Evolutionary conservation across 1,139 yeast species (phyloP), one percentile per base, ranked within the genome.

Genomic region (Pneumocystis murina): DNA sequence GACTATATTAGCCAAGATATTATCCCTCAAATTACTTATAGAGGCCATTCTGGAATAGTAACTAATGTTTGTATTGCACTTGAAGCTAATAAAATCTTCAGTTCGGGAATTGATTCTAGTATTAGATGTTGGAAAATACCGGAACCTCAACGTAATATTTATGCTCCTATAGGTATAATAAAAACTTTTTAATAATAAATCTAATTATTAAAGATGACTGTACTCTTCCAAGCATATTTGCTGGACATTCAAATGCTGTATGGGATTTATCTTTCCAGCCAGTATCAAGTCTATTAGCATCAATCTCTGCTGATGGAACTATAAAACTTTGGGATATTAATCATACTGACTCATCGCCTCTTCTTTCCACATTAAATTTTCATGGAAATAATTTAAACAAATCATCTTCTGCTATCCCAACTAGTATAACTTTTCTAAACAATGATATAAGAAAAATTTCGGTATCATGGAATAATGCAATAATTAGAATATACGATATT

Each of bases 41-140:
- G 62, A 48, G 62, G 62, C 14, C 62, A 60, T 33, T 60, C 40
- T 10, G 62, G 62, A 36, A 39, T 60, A 20, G 62, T 60, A 28
- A 60, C 62, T 36, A 39, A 20, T 60, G 60, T 60, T 20, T 36
- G 39, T 14, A 60, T 60, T 28, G 60, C 41, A 20, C 8, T 16
- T 20, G 35, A 60, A 35, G n/a, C 33, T 33, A 55, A 60, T 36
- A 38, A 58, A 38, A 60, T 60, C 16, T 60, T 41, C 35, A 39
- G 55, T 60, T 61, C 62, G 7, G 62, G 62, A 35, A 20, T 35
- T 20, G 62, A 60, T 60, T 38, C 54, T 38, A 60, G 36, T 16
- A 60, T 60, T 38, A 38, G 41, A 35, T 48, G 48, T 20, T 60
- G 62, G 62, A 36, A 38, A 38, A 36, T 40, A 35, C 62, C 62